Evolutionary conservation across 129 eudicot genomes (phyloP).

Genomic region (Logfia minima): DNA sequence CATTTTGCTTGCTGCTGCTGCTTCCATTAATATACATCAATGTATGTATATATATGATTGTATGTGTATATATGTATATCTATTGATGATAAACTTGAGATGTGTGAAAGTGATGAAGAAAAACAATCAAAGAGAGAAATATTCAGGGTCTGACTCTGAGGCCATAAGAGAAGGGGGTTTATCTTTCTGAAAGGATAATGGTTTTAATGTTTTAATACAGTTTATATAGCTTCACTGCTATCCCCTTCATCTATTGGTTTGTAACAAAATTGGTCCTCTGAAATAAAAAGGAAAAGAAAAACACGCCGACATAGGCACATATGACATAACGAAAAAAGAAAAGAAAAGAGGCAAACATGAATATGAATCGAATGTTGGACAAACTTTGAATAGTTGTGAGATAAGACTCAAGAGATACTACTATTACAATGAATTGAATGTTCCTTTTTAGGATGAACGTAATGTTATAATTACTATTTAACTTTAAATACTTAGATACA

Average conservation of each 20-base stretch:
- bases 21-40: constrained; percentile 41
- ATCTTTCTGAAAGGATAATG: constrained; percentile 41
- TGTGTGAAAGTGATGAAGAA: constrained; percentile 15
- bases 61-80: not conserved
- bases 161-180: constrained; percentile 40
- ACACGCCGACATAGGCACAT: not conserved
- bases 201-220: constrained; percentile 8
- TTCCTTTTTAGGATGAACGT: no score
- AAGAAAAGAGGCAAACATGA: no score
- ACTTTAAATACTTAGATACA: no score
- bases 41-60: not conserved
- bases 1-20: constrained; percentile 39
- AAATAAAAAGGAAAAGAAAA: not conserved
- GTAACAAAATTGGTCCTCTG: constrained; percentile 14
- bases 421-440: no score
- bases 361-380: no score
- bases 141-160: constrained; percentile 33
- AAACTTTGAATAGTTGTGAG: no score
- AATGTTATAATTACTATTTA: no score
- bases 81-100: not conserved
- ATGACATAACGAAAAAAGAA: no score
- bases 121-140: constrained; percentile 29
- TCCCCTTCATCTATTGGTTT: constrained; percentile 20
- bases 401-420: no score
- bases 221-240: constrained; percentile 19